phyloP scores from a whole-genome alignment of 495 filamentous ascomycete species.

The Penicillium dipodomyicola region DNA sequence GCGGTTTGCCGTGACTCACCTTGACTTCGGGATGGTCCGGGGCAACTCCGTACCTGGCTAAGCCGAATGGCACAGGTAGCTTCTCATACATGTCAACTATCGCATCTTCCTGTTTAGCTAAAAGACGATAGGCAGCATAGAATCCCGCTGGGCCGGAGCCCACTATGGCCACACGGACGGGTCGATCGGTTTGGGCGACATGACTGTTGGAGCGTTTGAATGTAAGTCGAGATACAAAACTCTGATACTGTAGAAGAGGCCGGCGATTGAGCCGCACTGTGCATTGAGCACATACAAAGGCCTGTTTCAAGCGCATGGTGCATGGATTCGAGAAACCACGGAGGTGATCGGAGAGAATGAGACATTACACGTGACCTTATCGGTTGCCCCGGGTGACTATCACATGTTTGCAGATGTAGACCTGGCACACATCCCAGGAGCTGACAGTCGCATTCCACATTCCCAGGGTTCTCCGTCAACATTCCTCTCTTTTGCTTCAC shows the following conservation, averaged over 20 bases:
- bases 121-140: slow-evolving; percentile 82
- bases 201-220: slow-evolving; percentile 34
- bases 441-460: slow-evolving; percentile 30
- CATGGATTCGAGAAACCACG: neutral
- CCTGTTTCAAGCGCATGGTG: slow-evolving; percentile 31
- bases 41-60: slow-evolving; percentile 90
- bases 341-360: slow-evolving; percentile 12
- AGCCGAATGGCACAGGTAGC: slow-evolving; percentile 85
- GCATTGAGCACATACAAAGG: slow-evolving; percentile 38
- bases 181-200: slow-evolving; percentile 43
- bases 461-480: slow-evolving; percentile 14
- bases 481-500: slow-evolving; percentile 36
- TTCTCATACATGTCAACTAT: slow-evolving; percentile 95
- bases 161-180: slow-evolving; percentile 79
- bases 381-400: slow-evolving; percentile 40
- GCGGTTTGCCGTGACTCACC: slow-evolving; percentile 47
- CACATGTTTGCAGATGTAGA: slow-evolving; percentile 23
- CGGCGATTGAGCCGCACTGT: slow-evolving; percentile 23
- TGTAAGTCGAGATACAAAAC: slow-evolving; percentile 6
- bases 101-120: slow-evolving; percentile 67
- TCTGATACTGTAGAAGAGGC: slow-evolving; percentile 9
- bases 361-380: slow-evolving; percentile 33
- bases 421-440: slow-evolving; percentile 10
- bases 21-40: slow-evolving; percentile 98
- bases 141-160: slow-evolving; percentile 96